phyloP scores from a whole-genome alignment of 148 eudicot species.

The Fallopia convolvulus region DNA sequence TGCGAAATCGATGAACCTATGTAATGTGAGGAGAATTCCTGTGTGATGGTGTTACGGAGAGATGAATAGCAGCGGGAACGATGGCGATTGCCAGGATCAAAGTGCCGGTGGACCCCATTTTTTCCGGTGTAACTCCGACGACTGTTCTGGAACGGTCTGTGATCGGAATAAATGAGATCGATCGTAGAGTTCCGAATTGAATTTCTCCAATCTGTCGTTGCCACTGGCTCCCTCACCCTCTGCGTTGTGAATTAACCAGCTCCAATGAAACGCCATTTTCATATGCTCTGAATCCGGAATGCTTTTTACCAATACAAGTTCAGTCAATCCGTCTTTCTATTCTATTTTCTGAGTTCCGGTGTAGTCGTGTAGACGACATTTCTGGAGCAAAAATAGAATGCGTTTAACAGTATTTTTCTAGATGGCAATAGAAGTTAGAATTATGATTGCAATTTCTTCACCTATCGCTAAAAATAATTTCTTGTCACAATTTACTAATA shows the following conservation, averaged over 20 bases:
- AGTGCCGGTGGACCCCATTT: neutral
- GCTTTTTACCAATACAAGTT: too few relatives aligned
- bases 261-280: neutral
- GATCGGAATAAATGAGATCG: neutral
- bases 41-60: neutral
- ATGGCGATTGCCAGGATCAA: too few relatives aligned
- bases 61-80: neutral
- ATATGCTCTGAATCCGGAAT: too few relatives aligned
- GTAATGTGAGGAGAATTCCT: neutral
- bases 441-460: neutral
- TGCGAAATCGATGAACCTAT: neutral
- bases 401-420: too few relatives aligned
- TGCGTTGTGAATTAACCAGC: neutral
- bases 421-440: neutral
- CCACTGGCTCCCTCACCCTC: neutral
- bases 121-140: neutral
- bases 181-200: neutral
- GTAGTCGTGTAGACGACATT: too few relatives aligned
- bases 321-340: too few relatives aligned
- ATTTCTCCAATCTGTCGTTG: neutral
- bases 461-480: too few relatives aligned
- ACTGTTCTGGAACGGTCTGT: neutral
- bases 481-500: too few relatives aligned
- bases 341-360: too few relatives aligned
- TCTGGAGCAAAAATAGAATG: too few relatives aligned